Evolutionary conservation across 2,329 filamentous ascomycete genomes (phyloP), one percentile per base, ranked within the genome.

Genomic region (Arthroderma sp.): DNA sequence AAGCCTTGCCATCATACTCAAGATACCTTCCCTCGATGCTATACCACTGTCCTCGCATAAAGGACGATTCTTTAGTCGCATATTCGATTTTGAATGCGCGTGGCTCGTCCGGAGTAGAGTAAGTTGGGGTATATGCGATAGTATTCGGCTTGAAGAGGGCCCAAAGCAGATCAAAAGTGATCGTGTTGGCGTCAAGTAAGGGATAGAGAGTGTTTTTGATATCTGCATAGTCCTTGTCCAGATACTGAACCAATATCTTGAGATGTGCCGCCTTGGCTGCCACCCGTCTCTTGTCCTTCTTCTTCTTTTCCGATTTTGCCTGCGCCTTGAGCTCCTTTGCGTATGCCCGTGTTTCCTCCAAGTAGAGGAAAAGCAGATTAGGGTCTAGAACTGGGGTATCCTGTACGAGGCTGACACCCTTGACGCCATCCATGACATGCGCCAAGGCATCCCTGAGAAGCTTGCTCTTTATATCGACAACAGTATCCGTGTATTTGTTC

Each of bases 151-250:
- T 93, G 74, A 83, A 93, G 3, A 94, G 66, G 0, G 86, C 86
- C 87, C 87, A 94, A 1, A 93, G 68, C 2, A 93, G 72, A 46
- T 94, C 86, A 54, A 88, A 94, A 0, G 86, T 93, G 58, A 94
- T 93, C 38, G 86, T 78, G 6, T 86, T 85, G 30, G 81, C 83
- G 51, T 86, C 76, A 1, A 94, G 69, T 65, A 94, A 77, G 0
- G 86, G 83, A 53, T 87, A 82, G 0, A 94, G 71, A 1, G 81
- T 83, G 61, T 86, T 85, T 59, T 89, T 88, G 31, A 74, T 79
- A 11, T 83, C 73, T 1, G 78, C 76, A 56, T 86, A 94, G 61
- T 94, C 88, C 48, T 80, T 77, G 53, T 88, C 81, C n/a, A 91
- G 69, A 54, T 86, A 91, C 45, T 77, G 77, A 43, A 87, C 64